Conservation (phyloP, 306 rosid genomes). For the Herpetospermum pedunculosum region DNA sequence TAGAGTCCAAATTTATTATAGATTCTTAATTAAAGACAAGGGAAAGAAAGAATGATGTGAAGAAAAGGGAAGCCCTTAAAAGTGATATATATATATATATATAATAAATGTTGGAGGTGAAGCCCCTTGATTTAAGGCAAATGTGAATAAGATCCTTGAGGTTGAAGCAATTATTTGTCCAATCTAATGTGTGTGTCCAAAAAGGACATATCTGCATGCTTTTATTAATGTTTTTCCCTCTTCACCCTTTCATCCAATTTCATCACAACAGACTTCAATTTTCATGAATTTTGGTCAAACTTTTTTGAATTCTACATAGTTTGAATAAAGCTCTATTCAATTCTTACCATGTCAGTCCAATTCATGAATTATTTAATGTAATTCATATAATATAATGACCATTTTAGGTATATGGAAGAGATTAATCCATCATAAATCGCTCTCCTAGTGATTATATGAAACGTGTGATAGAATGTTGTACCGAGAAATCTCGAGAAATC, state of each 20-base stretch:
- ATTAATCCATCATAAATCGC: no score
- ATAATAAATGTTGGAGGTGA: neutral
- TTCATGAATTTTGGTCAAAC: neutral
- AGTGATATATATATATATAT: no score
- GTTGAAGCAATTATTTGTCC: conserved; percentile 1
- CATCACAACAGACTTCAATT: neutral
- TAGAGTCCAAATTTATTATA: no score
- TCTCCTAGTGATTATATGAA: no score
- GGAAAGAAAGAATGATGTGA: neutral
- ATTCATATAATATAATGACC: no score
- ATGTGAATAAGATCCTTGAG: neutral
- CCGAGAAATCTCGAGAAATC: no score
- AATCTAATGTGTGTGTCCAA: neutral
- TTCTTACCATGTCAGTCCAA: neutral
- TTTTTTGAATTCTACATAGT: neutral
- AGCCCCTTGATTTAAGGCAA: neutral
- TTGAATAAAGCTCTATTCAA: neutral
- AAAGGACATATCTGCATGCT: neutral
- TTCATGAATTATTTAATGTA: neutral
- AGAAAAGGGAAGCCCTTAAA: no score
- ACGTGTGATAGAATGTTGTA: no score
- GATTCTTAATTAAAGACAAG: neutral
- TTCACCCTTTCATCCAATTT: neutral
- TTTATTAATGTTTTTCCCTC: neutral
- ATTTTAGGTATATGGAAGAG: no score